Evolutionary conservation across 768 basidiomycete species (phyloP).

Genomic region (Melanogaster broomeanus): DNA sequence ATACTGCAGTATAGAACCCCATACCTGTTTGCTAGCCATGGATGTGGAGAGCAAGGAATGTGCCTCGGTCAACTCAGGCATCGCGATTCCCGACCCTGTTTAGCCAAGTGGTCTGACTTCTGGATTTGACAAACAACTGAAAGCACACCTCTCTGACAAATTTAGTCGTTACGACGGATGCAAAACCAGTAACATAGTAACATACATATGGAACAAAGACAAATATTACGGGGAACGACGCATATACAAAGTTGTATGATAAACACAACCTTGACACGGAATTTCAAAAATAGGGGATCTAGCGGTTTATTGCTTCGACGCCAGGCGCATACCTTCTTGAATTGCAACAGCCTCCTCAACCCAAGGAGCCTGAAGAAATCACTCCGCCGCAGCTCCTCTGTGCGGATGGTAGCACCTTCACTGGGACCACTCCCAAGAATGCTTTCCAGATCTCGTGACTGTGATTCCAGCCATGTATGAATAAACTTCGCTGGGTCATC

Average conservation of each 20-base stretch:
- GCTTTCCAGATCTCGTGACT: slow-evolving; percentile 87
- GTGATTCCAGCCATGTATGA: slow-evolving; percentile 89
- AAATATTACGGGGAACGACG: neutral
- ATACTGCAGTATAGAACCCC: slow-evolving; percentile 9
- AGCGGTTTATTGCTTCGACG: slow-evolving; percentile 43
- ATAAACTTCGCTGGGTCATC: slow-evolving; percentile 79
- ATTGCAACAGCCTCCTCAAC: slow-evolving; percentile 86
- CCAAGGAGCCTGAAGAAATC: slow-evolving; percentile 95
- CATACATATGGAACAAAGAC: neutral
- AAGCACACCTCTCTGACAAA: slow-evolving; percentile 14
- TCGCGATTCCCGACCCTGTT: slow-evolving; percentile 5
- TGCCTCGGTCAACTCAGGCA: neutral
- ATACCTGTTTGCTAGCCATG: slow-evolving; percentile 72
- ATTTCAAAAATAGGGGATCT: too few relatives aligned
- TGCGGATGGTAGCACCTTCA: slow-evolving; percentile 76
- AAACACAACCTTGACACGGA: neutral
- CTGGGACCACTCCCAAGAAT: slow-evolving; percentile 86
- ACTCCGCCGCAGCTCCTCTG: slow-evolving; percentile 84
- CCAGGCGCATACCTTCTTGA: slow-evolving; percentile 77
- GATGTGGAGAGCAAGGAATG: slow-evolving; percentile 3
- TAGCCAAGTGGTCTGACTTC: slow-evolving; percentile 9
- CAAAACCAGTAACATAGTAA: neutral
- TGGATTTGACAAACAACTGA: slow-evolving; percentile 12
- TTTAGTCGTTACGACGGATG: neutral
- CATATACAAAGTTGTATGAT: neutral